These are phyloP conservation scores for Saccharata proteae DNA, from an alignment of 2,329 filamentous ascomycete species.

Conservation along the genomic window DNA sequence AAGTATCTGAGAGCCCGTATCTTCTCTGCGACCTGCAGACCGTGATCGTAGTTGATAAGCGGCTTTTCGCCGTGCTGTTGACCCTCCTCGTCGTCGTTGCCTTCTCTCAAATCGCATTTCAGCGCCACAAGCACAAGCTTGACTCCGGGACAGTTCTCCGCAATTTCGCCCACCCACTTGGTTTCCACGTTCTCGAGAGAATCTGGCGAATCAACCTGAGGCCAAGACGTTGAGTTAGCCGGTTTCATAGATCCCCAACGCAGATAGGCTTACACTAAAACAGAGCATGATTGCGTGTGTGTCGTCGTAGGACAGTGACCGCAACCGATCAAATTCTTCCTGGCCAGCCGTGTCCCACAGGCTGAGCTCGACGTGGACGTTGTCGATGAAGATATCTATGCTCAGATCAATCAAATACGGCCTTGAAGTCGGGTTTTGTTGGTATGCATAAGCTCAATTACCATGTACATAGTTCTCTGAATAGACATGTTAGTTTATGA, in stretches of 20 bases:
- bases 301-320: constrained; percentile 93
- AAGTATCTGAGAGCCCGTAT: constrained; percentile 91
- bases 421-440: too few relatives aligned
- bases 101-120: constrained; percentile 90
- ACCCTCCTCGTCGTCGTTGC: constrained; percentile 50
- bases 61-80: constrained; percentile 35
- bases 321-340: constrained; percentile 95
- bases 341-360: constrained; percentile 98
- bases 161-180: constrained; percentile 97
- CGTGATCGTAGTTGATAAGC: constrained; percentile 82
- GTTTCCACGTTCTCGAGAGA: constrained; percentile 97
- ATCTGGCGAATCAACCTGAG: constrained; percentile 75
- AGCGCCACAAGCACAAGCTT: constrained; percentile 90
- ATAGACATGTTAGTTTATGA: constrained; percentile 14
- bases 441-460: constrained; percentile 39
- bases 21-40: constrained; percentile 77
- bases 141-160: constrained; percentile 91
- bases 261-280: constrained; percentile 50
- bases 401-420: not conserved
- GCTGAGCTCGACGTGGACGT: constrained; percentile 90
- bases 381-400: constrained; percentile 93
- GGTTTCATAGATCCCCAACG: too few relatives aligned
- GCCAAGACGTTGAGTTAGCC: not conserved
- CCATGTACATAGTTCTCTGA: constrained; percentile 94
- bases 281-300: constrained; percentile 98